Conservation (phyloP, 2,329 filamentous ascomycete genomes). For the Hypoxylon sp. region DNA sequence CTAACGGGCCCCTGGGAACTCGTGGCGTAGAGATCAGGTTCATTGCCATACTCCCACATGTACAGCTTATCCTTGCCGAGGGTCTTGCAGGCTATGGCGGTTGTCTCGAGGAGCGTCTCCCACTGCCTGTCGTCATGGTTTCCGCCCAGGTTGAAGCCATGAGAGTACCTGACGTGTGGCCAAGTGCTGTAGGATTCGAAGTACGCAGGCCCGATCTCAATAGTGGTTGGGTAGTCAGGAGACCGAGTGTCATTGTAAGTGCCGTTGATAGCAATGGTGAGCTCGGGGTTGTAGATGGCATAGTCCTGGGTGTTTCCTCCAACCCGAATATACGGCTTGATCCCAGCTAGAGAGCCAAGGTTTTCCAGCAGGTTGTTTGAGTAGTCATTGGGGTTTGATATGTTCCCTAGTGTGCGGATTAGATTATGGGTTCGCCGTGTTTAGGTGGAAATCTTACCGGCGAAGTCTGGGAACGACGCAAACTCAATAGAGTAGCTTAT, state of each 20-base stretch:
- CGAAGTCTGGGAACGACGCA: conserved; percentile 55
- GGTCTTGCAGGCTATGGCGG: conserved; percentile 68
- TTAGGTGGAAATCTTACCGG: conserved; percentile 37
- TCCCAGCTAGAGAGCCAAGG: conserved; percentile 63
- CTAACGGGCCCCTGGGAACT: conserved; percentile 64
- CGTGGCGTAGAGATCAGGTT: conserved; percentile 69
- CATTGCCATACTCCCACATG: conserved; percentile 73
- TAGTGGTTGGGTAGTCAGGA: conserved; percentile 69
- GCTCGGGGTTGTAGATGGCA: conserved; percentile 67
- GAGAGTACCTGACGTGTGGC: conserved; percentile 66
- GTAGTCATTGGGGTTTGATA: conserved; percentile 67
- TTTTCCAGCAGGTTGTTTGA: conserved; percentile 71
- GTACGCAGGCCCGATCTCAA: conserved; percentile 70
- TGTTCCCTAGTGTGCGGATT: conserved; percentile 47
- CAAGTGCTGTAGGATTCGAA: conserved; percentile 73
- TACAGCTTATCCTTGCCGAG: conserved; percentile 63
- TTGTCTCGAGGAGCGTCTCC: conserved; percentile 65
- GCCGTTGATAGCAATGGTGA: conserved; percentile 63
- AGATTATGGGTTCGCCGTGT: conserved; percentile 45
- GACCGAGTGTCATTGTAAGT: conserved; percentile 63
- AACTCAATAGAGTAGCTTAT: conserved; percentile 57
- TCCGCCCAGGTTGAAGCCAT: conserved; percentile 70
- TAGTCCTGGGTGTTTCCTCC: conserved; percentile 77
- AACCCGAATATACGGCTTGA: conserved; percentile 70
- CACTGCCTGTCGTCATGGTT: conserved; percentile 63